Evolutionary conservation across 108 stramenopile genomes (phyloP).

Genomic region (Nitzschia sp.): DNA sequence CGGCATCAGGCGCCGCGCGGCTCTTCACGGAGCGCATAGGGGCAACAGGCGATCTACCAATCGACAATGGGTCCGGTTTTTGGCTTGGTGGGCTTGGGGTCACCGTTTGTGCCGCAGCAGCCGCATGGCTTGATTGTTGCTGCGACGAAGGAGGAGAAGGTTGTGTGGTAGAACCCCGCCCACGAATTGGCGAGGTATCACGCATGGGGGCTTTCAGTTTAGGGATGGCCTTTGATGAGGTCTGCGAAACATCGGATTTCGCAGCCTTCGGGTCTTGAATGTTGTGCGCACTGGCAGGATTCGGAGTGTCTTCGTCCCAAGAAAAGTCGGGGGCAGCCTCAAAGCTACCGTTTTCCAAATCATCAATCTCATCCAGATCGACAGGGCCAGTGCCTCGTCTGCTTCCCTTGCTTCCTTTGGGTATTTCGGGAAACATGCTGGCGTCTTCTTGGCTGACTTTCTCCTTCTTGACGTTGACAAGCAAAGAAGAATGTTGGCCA

Average conservation of each 20-base stretch:
- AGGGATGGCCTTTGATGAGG: slow-evolving; percentile 35
- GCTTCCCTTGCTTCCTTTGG: background rate
- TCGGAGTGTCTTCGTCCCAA: slow-evolving; percentile 31
- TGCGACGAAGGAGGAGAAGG: background rate
- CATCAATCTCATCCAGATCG: slow-evolving; percentile 46
- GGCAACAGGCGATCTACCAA: background rate
- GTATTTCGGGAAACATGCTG: slow-evolving; percentile 30
- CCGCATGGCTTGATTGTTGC: background rate
- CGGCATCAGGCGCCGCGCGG: background rate
- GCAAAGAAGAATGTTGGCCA: background rate
- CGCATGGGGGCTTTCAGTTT: slow-evolving; percentile 35
- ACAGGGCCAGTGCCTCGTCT: slow-evolving; percentile 43
- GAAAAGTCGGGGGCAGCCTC: slow-evolving; percentile 30
- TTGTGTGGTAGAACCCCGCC: background rate
- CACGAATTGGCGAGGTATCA: slow-evolving; percentile 52
- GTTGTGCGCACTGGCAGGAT: background rate
- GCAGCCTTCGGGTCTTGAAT: background rate
- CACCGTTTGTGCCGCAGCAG: too few relatives aligned
- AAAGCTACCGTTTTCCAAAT: slow-evolving; percentile 34
- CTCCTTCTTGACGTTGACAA: slow-evolving; percentile 49
- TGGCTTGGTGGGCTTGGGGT: too few relatives aligned
- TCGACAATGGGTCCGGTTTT: too few relatives aligned
- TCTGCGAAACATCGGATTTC: slow-evolving; percentile 21
- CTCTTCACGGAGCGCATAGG: background rate
- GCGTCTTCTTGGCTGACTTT: slow-evolving; percentile 45